Evolutionary conservation across 179 eudicot genomes (phyloP).

Genomic region (Corrigiola litoralis): DNA sequence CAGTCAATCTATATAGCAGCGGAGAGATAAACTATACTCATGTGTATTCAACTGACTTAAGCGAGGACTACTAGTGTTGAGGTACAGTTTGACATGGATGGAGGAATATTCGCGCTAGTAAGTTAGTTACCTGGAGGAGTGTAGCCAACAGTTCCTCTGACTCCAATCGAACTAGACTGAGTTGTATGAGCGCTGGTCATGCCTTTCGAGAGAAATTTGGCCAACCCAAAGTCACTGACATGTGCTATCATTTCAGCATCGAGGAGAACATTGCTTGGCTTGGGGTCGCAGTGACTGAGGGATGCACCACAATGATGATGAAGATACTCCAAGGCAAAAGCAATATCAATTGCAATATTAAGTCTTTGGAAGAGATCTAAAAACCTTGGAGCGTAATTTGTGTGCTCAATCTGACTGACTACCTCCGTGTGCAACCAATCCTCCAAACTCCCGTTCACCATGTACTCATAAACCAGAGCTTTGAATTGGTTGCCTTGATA

Average conservation of each 20-base stretch:
- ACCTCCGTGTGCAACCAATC: not conserved
- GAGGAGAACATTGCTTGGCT: not conserved
- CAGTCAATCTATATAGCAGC: too few species aligned
- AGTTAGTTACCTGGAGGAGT: slow-evolving; percentile 2
- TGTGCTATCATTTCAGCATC: slow-evolving; percentile 3
- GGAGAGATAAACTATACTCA: too few species aligned
- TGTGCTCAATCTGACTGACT: not conserved
- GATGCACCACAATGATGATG: slow-evolving; percentile 9
- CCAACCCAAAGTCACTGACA: slow-evolving; percentile 12
- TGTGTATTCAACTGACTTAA: too few species aligned
- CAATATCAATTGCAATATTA: slow-evolving; percentile 7
- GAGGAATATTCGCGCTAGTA: too few species aligned
- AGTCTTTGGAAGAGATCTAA: slow-evolving; percentile 3
- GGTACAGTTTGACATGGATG: not conserved
- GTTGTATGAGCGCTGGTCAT: not conserved
- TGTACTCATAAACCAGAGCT: slow-evolving; percentile 23
- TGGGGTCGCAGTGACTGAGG: slow-evolving; percentile 11
- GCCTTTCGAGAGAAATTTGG: not conserved
- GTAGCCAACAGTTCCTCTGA: slow-evolving; percentile 3
- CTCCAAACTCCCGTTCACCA: slow-evolving; percentile 11
- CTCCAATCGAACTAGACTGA: not conserved
- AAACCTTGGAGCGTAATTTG: not conserved
- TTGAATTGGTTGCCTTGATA: slow-evolving; percentile 22
- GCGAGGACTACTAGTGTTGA: too few species aligned
- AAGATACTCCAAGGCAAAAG: slow-evolving; percentile 11